phyloP scores from a whole-genome alignment of 495 filamentous ascomycete genomes.

The Neurospora terricola region DNA sequence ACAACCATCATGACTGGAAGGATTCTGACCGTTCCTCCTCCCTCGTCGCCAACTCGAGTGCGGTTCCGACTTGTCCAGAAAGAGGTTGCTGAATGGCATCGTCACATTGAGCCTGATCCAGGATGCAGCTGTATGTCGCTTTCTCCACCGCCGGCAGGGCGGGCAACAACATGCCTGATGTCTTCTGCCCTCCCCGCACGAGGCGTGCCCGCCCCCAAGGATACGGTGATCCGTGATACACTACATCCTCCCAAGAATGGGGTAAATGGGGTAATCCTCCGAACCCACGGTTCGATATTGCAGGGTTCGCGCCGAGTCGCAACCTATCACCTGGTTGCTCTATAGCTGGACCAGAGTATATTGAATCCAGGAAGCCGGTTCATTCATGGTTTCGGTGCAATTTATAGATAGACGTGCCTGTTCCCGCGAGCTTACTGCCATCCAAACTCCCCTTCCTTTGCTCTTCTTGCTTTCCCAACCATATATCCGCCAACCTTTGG shows the following conservation, averaged over 20 bases:
- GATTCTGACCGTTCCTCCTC: background rate
- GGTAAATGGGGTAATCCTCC: background rate
- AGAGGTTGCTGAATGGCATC: background rate
- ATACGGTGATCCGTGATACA: background rate
- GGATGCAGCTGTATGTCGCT: background rate
- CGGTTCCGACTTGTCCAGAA: background rate
- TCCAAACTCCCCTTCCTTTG: background rate
- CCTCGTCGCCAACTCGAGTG: background rate
- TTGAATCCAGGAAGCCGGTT: background rate
- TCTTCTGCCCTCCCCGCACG: background rate
- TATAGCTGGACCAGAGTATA: background rate
- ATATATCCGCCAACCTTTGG: background rate
- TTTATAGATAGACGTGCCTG: background rate
- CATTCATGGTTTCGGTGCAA: background rate
- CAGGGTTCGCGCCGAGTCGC: background rate
- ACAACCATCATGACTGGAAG: background rate
- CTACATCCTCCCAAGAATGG: background rate
- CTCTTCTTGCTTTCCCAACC: background rate
- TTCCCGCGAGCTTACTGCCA: background rate
- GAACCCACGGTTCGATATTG: background rate
- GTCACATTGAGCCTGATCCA: background rate
- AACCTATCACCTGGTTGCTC: background rate
- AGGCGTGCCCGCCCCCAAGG: background rate
- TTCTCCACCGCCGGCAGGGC: background rate
- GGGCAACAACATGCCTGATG: too few species aligned